Percentiles rank a stretch among this genome's conserved stretches.
Conservation (phyloP, 108 stramenopile species). For the Stephanodiscus triporus region DNA sequence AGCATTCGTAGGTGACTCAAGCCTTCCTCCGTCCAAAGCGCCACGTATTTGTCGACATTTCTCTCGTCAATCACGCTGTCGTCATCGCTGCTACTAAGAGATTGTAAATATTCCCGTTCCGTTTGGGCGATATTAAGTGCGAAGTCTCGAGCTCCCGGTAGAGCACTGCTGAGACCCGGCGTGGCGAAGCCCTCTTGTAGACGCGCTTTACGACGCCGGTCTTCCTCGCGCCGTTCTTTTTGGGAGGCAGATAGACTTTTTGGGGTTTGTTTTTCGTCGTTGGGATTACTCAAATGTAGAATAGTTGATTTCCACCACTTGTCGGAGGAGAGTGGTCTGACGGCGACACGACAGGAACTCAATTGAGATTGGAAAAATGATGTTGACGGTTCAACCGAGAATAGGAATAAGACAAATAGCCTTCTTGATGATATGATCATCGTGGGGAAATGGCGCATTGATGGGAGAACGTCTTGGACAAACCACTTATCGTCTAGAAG, state of each 20-base stretch:
- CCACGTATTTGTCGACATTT: conserved; percentile 56
- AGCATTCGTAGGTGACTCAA: conserved; percentile 65
- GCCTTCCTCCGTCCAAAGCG: conserved; percentile 61
- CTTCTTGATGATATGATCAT: neutral
- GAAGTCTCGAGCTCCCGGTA: conserved; percentile 63
- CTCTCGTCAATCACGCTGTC: conserved; percentile 53
- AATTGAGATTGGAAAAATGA: neutral
- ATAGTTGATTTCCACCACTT: neutral
- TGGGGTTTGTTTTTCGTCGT: neutral
- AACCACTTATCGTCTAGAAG: too few species aligned
- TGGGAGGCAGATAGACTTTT: conserved; percentile 34
- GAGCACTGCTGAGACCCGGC: conserved; percentile 76
- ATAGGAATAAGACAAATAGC: neutral
- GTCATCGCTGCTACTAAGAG: conserved; percentile 40
- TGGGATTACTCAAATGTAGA: neutral
- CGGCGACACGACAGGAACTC: neutral
- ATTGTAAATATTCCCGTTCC: conserved; percentile 66
- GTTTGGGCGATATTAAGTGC: conserved; percentile 61
- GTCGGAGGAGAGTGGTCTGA: neutral
- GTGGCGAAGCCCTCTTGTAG: conserved; percentile 61
- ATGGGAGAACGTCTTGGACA: too few species aligned
- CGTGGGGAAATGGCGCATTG: too few species aligned
- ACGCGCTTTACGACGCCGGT: conserved; percentile 59
- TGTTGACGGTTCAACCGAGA: neutral
- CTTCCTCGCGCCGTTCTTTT: conserved; percentile 73